Evolutionary conservation across 805 yeast genomes (phyloP), one percentile per base, ranked within the genome.

Genomic region (Kregervanrija pseudodelftensis): DNA sequence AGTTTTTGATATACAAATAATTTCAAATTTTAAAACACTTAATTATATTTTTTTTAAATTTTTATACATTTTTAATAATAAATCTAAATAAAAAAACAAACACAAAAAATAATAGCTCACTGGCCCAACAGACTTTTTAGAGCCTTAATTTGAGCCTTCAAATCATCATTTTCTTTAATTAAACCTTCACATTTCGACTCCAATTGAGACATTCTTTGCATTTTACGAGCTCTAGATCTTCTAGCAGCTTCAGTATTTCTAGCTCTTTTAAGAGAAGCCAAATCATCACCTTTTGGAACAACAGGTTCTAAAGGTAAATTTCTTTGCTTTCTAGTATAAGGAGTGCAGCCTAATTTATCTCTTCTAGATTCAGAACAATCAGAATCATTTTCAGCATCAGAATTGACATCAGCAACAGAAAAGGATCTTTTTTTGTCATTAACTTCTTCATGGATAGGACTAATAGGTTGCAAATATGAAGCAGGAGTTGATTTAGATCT

Each of bases 171-270:
- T 54, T 72, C 80, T 28, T 66, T 60, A 40, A 82, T 53, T 51
- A 90, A 70, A 31, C 64, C 74, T 52, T 81, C 87, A 43, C 89
- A 93, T 63, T 78, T 80, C 17, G 66, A 77, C 66, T 90, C 97
- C 61, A 90, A 70, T 62, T 86, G 91, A 48, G 66, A 57, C 87
- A 90, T 85, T 64, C 95, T 78, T 63, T 85, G 85, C 81, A 85
- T 80, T 66, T 90, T 88, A 64, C 95, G 80, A 17, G 96, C 96
- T 59, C 97, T 75, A 28, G 96, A 88, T 60, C 96, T 79, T 65
- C 97, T 80, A 8, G 97, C 97, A 54, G 98, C 97, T 62, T 89
- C 96, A n/a, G 91, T 91, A 75, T 93, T 91, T 66, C 91, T 82
- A 8, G 98, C 98, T 63, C 98, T 82, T 70, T 91, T 91, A 57